Evolutionary conservation across 2,329 filamentous ascomycete species (phyloP).

Genomic region (Pseudogymnoascus sp.): DNA sequence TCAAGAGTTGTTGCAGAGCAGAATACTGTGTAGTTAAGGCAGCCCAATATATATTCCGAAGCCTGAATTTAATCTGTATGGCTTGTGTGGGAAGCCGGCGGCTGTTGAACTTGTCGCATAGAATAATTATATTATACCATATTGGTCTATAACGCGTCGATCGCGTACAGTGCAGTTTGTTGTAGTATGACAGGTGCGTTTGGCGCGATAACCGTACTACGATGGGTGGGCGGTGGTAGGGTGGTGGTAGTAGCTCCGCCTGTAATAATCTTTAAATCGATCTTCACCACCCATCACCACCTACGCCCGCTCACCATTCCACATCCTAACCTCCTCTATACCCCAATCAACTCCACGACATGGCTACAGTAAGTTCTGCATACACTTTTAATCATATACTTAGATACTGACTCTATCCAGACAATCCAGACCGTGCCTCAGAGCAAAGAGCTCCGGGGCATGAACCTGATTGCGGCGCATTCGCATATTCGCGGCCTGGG

Average conservation of each 20-base stretch:
- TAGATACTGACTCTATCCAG: conserved; percentile 29
- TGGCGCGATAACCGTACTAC: conserved; percentile 4
- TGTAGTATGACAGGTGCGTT: not conserved
- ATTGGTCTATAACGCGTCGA: not conserved
- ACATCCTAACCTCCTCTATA: not conserved
- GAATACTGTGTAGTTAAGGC: not conserved
- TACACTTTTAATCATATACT: not conserved
- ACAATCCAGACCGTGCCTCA: conserved; percentile 80
- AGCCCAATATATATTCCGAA: not conserved
- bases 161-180: not conserved
- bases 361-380: not conserved
- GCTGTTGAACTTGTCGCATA: not conserved
- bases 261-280: conserved; percentile 5
- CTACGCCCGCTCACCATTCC: not conserved
- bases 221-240: no score
- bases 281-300: not conserved
- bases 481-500: conserved; percentile 95
- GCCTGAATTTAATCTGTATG: not conserved
- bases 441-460: conserved; percentile 87
- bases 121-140: not conserved
- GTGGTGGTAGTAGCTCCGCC: not conserved
- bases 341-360: not conserved
- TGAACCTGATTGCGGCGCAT: conserved; percentile 96
- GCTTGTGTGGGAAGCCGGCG: not conserved
- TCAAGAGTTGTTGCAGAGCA: not conserved